Base-by-base conservation (phyloP, 768 basidiomycete genomes). In the Mycena polygramma region DNA sequence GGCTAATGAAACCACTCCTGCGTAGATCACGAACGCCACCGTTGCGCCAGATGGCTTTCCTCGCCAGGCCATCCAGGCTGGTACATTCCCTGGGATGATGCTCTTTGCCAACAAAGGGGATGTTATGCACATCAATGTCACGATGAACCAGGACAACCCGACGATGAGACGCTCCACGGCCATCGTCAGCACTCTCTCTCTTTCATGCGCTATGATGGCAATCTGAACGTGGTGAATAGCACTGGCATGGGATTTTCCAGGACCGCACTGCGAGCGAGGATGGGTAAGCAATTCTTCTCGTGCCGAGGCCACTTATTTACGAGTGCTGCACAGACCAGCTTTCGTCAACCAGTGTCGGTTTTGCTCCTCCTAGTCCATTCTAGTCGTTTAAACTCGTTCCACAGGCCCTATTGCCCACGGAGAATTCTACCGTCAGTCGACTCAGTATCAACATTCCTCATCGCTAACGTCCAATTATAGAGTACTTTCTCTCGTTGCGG, bases 241-340 rank as follows among this genome's bases (percentile, higher is more conserved):
- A 49, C 22, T 49, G 60, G 61, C 61, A 63, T 51, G 61, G 61
- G 10, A n/a, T 63, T 10, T 63, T 63, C 39, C 61, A 63, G 61
- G 60, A 26, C 48, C 46, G 48, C 35, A 61, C 60, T 48, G 60
- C 43, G 9, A 49, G 46, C 26, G 60, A 61, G 24, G 60, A 61
- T 26, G 60, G 58, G 58, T 59, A 46, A 22, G 55, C 39, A 15
- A 57, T 20, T 11, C 7, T 20, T n/a, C 30, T 17, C 7, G 13
- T 2, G 19, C 2, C 7, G 13, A 9, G 4, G 6, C 3, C 45
- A 2, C 10, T 22, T 3, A 46, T 20, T 57, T 13, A 57, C 36
- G 7, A 22, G 45, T 14, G 4, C 11, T 22, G 24, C 45, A 14
- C 15, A 87, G 87, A 7, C 79, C 80, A 19, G 26, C 66, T 4